Conservation (phyloP, 176 grass and related monocot genomes). For the sorghum (Sorghum bicolor) region DNA sequence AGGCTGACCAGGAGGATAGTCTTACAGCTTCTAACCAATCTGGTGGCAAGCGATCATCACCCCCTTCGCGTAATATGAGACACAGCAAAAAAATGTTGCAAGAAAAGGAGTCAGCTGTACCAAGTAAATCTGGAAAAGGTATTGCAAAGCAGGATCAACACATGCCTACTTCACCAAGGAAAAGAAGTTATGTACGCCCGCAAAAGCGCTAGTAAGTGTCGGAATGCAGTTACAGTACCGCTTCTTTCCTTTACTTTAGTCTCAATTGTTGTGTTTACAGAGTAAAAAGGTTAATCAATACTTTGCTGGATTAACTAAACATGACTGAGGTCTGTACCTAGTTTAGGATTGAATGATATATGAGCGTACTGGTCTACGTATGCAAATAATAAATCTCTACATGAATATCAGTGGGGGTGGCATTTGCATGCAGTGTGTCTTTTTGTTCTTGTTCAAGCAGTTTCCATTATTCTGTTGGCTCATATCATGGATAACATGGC, state of each 20-base stretch:
- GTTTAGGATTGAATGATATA: neutral
- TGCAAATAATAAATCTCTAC: neutral
- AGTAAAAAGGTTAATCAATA: neutral
- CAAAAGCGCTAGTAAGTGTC: conserved; percentile 51
- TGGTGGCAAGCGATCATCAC: conserved; percentile 15
- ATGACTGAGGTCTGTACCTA: neutral
- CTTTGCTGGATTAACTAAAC: neutral
- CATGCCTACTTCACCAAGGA: neutral
- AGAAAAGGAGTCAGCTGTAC: conserved; percentile 9
- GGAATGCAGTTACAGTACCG: neutral
- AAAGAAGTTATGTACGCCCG: neutral
- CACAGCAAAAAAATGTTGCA: neutral
- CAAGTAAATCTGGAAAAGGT: neutral
- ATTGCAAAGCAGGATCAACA: no score
- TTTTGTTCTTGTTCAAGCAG: neutral
- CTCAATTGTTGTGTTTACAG: neutral
- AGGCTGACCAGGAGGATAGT: neutral
- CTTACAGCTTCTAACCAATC: conserved; percentile 12
- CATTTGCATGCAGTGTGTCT: neutral
- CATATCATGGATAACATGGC: neutral
- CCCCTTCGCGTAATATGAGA: conserved; percentile 28
- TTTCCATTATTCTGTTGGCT: neutral
- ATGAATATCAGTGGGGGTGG: neutral
- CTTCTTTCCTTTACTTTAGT: neutral
- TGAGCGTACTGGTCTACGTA: neutral